Base-by-base conservation (phyloP, 805 yeast species). In the Saturnispora mendoncae region DNA sequence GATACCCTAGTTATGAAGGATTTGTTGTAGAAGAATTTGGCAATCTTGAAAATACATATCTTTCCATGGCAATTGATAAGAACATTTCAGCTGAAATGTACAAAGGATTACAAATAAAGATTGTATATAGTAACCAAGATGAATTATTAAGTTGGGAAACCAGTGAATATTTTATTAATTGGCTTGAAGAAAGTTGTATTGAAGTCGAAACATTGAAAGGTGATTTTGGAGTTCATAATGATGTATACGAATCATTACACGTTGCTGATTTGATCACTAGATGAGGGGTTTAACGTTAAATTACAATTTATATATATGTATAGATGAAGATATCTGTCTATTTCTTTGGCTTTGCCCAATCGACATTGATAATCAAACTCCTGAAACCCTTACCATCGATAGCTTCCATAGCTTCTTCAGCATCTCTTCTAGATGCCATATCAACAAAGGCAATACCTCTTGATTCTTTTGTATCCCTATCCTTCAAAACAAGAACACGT, bases 401-500 rank as follows among this genome's bases (percentile, higher is more conserved):
- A 48, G 60, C 60, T 48, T 82, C 78, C 65, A 82, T 68, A 39
- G 96, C 97, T 50, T 60, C 62, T 64, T 83, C 80, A 33, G 97
- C 98, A 51, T 66, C 68, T 44, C 64, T 61, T 57, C 77, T 77
- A 43, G 78, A 72, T 45, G 72, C 75, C 61, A 84, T 84, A 46
- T 90, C 80, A 50, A 88, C 94, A 64, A 85, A 92, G 5, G 97
- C 97, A 64, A 90, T 78, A 58, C 99, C 99, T 67, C 86, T 83
- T 34, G 95, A 84, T 64, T 80, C 81, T 50, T 95, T 92, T 21
- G 97, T 92, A 55, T 84, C 95, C 67, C 86, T 82, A 67, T 87
- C 84, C 69, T 84, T 83, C 46, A 87, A 87, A 45, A 92, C 71
- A 49, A 82, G 81, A 51, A 83, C 84, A 67, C 95, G 82, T 55